Percentiles rank a stretch among this genome's conserved stretches.
Evolutionary conservation across 1,284 basidiomycete genomes (phyloP).

Genomic region (Trametes hirsuta): DNA sequence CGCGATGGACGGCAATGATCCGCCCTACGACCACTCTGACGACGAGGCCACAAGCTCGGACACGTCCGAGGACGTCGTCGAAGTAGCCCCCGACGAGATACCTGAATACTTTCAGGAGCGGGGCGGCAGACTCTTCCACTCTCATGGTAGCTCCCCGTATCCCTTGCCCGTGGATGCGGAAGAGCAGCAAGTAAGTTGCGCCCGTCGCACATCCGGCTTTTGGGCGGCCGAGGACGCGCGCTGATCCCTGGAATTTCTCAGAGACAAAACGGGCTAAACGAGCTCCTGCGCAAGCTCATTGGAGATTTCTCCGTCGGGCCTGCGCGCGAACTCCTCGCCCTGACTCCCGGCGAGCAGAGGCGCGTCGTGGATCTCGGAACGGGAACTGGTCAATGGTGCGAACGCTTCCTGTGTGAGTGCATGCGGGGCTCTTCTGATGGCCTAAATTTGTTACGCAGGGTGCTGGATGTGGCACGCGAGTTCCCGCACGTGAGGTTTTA

Average conservation of each 20-base stretch:
- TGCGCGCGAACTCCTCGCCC: slow-evolving; percentile 51
- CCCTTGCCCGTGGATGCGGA: slow-evolving; percentile 67
- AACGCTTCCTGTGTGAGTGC: slow-evolving; percentile 7
- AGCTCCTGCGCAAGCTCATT: slow-evolving; percentile 48
- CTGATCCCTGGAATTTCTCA: slow-evolving; percentile 33
- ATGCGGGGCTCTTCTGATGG: background rate
- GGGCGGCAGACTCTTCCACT: slow-evolving; percentile 65
- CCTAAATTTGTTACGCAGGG: slow-evolving; percentile 45
- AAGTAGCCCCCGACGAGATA: slow-evolving; percentile 53
- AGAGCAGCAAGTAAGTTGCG: slow-evolving; percentile 58
- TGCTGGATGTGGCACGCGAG: slow-evolving; percentile 67
- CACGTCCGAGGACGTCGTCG: slow-evolving; percentile 45
- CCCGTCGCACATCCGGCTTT: background rate
- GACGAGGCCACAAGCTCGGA: slow-evolving; percentile 41
- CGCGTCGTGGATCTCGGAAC: slow-evolving; percentile 70
- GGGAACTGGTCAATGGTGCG: slow-evolving; percentile 71
- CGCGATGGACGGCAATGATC: slow-evolving; percentile 12
- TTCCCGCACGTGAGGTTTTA: slow-evolving; percentile 66
- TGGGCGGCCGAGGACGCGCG: background rate
- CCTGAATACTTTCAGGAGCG: slow-evolving; percentile 58
- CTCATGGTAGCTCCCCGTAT: slow-evolving; percentile 60
- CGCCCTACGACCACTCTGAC: slow-evolving; percentile 16
- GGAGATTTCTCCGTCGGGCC: slow-evolving; percentile 61
- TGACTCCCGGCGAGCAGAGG: slow-evolving; percentile 40
- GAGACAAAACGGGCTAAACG: slow-evolving; percentile 56